Evolutionary conservation across 2,329 filamentous ascomycete genomes (phyloP).

Genomic region (Pleochaeta shiraiana): DNA sequence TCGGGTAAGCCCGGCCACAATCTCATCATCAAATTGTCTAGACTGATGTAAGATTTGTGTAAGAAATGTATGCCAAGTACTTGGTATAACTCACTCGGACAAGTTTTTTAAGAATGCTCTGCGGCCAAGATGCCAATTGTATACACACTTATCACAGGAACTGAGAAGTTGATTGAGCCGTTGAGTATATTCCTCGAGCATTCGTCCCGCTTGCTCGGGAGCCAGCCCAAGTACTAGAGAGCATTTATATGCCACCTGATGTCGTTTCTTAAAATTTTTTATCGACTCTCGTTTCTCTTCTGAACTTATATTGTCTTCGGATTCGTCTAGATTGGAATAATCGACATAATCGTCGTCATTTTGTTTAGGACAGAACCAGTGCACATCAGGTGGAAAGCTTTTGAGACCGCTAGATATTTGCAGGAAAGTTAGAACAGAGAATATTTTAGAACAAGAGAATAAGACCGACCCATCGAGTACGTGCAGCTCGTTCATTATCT

Average conservation of each 20-base stretch:
- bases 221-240: conserved; percentile 47
- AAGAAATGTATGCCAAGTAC: conserved; percentile 4
- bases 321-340: conserved; percentile 33
- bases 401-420: conserved; percentile 13
- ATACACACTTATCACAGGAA: conserved; percentile 46
- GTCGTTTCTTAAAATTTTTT: conserved; percentile 29
- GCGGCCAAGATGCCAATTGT: conserved; percentile 51
- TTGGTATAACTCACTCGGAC: conserved; percentile 28
- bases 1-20: conserved; percentile 28
- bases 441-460: not conserved
- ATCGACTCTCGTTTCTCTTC: conserved; percentile 32
- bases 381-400: conserved; percentile 22
- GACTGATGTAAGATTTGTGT: not conserved
- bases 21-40: conserved; percentile 24
- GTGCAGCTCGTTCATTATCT: conserved; percentile 17
- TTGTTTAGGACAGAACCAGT: conserved; percentile 46
- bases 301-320: conserved; percentile 25
- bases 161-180: conserved; percentile 36
- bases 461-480: conserved; percentile 14
- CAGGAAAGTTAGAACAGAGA: conserved; percentile 5
- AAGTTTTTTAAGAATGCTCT: conserved; percentile 38
- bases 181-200: conserved; percentile 35
- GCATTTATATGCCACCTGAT: conserved; percentile 42
- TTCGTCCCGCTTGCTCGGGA: conserved; percentile 32
- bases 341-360: conserved; percentile 39